These are phyloP conservation scores for Pseudopyrenochaeta lycopersici DNA, from an alignment of 2,329 filamentous ascomycete genomes.

Conservation along the genomic window DNA sequence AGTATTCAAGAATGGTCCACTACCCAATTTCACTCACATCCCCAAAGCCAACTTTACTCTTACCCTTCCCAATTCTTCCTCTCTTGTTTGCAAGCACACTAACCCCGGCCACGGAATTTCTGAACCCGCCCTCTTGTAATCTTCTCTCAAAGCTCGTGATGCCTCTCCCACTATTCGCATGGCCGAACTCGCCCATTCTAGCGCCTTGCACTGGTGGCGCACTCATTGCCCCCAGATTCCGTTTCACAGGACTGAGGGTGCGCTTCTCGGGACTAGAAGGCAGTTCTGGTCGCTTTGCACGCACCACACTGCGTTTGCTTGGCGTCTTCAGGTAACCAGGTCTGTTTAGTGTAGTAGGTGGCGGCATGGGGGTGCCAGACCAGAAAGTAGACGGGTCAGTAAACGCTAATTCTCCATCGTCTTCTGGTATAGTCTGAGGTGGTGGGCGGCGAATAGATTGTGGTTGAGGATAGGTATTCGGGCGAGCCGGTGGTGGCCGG, in stretches of 20 bases:
- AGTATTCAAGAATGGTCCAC: neutral
- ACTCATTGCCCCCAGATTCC: constrained; percentile 31
- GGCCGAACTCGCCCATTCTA: neutral
- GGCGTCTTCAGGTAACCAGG: constrained; percentile 59
- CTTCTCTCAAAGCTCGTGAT: constrained; percentile 46
- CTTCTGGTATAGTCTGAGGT: constrained; percentile 30
- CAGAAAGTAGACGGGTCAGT: constrained; percentile 30
- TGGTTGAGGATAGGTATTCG: constrained; percentile 26
- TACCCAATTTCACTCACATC: constrained; percentile 31
- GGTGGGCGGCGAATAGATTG: constrained; percentile 21
- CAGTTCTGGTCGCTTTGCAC: constrained; percentile 42
- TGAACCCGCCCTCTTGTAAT: constrained; percentile 42
- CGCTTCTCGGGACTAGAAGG: constrained; percentile 36
- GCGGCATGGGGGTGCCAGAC: constrained; percentile 37
- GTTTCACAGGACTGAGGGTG: constrained; percentile 9
- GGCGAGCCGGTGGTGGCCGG: constrained; percentile 15
- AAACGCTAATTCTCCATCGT: constrained; percentile 18
- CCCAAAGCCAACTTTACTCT: constrained; percentile 30
- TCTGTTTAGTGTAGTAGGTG: constrained; percentile 16
- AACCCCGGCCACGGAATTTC: constrained; percentile 15
- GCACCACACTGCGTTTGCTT: constrained; percentile 50
- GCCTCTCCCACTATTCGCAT: constrained; percentile 8
- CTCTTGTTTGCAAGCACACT: constrained; percentile 13
- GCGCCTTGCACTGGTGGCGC: constrained; percentile 35
- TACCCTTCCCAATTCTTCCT: constrained; percentile 17